Percentiles rank a stretch among this genome's conserved stretches.
These are phyloP conservation scores for Phalaenopsis equestris DNA, from an alignment of 106 monocot genomes.

Conservation along the genomic window DNA sequence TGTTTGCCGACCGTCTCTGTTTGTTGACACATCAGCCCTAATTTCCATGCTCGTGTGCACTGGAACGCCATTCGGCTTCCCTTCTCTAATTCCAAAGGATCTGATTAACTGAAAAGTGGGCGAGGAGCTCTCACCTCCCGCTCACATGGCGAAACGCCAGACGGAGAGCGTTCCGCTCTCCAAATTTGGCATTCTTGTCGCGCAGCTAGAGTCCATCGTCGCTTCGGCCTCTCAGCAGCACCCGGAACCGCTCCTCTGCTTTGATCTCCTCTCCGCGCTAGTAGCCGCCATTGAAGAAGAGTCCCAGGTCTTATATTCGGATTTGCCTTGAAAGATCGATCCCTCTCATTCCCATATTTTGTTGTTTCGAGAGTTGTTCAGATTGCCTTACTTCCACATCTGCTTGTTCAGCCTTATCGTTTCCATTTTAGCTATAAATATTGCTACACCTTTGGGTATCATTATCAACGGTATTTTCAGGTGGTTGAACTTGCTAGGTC, in stretches of 20 bases:
- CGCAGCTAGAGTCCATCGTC: conserved; percentile 91
- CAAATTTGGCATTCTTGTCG: conserved; percentile 81
- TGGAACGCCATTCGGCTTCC: neutral
- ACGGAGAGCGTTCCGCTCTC: conserved; percentile 49
- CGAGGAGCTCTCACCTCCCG: neutral
- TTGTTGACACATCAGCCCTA: no score
- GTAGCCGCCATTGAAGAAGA: conserved; percentile 73
- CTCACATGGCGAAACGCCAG: conserved; percentile 62
- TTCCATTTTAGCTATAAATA: neutral
- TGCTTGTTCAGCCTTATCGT: neutral
- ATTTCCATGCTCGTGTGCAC: no score
- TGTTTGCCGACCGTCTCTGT: no score
- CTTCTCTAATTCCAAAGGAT: neutral
- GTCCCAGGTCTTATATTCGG: conserved; percentile 37
- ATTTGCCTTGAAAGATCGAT: neutral
- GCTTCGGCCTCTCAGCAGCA: conserved; percentile 69
- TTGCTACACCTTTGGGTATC: neutral
- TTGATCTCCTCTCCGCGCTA: conserved; percentile 97
- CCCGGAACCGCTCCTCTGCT: conserved; percentile 87
- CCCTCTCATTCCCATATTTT: neutral
- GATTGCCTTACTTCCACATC: neutral
- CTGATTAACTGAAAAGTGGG: neutral
- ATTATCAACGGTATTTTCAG: neutral
- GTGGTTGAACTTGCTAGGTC: neutral
- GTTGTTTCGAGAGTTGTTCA: neutral